These are phyloP conservation scores for Cenchrus purpureus DNA, from an alignment of 176 grass and related monocot genomes.

Conservation along the genomic window DNA sequence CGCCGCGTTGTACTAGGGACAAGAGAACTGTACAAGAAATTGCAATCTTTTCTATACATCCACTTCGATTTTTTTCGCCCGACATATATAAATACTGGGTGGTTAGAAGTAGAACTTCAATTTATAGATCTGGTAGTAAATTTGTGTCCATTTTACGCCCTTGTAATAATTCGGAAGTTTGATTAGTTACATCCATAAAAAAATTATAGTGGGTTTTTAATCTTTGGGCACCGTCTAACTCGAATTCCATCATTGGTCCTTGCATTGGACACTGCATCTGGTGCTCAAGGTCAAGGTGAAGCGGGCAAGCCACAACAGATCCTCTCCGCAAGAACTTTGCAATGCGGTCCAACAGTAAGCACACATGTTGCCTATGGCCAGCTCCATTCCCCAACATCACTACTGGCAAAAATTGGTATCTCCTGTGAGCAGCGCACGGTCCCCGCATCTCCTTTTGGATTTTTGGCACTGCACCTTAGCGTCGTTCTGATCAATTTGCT, in stretches of 20 bases:
- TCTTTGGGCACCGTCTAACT: neutral
- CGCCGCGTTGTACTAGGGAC: neutral
- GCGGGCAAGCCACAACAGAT: neutral
- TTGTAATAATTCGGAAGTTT: neutral
- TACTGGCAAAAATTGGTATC: conserved; percentile 15
- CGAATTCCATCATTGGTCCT: too few relatives aligned
- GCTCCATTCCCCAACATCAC: neutral
- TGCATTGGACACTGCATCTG: neutral
- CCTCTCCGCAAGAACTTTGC: neutral
- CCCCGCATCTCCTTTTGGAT: neutral
- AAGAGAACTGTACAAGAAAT: neutral
- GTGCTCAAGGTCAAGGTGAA: neutral
- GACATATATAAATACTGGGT: neutral
- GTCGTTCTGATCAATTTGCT: neutral
- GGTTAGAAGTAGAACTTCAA: neutral
- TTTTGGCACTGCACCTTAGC: neutral
- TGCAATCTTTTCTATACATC: neutral
- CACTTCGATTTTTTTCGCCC: neutral
- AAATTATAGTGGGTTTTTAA: neutral
- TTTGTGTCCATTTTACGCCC: too few relatives aligned
- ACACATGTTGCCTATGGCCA: neutral
- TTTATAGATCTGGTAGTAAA: neutral
- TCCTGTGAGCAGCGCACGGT: neutral
- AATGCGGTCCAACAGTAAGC: neutral
- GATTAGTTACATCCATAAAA: neutral